These are phyloP conservation scores for Penicillium italicum DNA, from an alignment of 2,329 filamentous ascomycete species.

Conservation along the genomic window DNA sequence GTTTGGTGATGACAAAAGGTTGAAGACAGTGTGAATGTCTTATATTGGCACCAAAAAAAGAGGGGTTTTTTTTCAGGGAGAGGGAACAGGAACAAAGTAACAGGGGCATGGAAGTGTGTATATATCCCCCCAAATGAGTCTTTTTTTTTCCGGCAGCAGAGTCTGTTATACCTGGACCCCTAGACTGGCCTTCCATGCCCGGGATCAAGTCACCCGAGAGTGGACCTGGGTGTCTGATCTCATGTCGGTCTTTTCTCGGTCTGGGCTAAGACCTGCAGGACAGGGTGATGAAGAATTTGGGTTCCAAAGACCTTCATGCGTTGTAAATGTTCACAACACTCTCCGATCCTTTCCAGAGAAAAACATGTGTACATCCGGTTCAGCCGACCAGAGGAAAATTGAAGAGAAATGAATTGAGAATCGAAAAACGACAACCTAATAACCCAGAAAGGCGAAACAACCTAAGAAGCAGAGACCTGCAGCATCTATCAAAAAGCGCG, in stretches of 20 bases:
- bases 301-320: too few relatives aligned
- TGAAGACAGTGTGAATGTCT: background rate
- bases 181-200: background rate
- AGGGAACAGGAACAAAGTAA: background rate
- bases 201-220: background rate
- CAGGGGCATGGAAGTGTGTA: background rate
- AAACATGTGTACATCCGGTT: background rate
- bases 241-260: conserved; percentile 2
- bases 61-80: background rate
- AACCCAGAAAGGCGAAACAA: background rate
- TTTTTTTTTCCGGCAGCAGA: background rate
- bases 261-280: background rate
- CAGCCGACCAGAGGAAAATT: background rate
- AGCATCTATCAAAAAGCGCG: background rate
- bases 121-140: background rate
- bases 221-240: background rate
- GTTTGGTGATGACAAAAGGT: background rate
- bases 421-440: background rate
- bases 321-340: background rate
- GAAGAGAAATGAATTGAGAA: too few relatives aligned
- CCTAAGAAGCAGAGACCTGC: background rate
- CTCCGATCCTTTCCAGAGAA: background rate
- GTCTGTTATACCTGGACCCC: background rate
- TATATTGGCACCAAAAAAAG: background rate
- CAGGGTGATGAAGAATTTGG: background rate